Conservation (phyloP, 805 yeast species). For the Metschnikowia dekortorum region DNA sequence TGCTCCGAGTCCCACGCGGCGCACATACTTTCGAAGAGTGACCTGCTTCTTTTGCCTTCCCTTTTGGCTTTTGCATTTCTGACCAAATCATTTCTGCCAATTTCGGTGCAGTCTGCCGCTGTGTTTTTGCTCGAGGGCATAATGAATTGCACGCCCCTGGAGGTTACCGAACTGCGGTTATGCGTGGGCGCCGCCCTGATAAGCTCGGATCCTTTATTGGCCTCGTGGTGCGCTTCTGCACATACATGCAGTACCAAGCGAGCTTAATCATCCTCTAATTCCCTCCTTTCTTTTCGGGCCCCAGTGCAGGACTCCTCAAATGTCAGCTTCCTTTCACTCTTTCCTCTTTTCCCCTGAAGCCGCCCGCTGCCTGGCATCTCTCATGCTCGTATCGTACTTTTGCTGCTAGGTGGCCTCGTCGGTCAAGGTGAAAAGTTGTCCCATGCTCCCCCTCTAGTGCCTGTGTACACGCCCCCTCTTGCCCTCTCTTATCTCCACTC, state of each 20-base stretch:
- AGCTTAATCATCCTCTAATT: not conserved
- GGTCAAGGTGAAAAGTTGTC: not conserved
- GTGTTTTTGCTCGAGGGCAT: too few species aligned
- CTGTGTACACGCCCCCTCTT: slow-evolving; percentile 3
- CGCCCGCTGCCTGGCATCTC: too few species aligned
- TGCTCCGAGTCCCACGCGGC: not conserved
- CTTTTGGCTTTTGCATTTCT: not conserved
- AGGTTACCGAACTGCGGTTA: too few species aligned
- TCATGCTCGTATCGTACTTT: too few species aligned
- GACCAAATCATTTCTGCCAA: not conserved
- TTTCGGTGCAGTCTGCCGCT: not conserved
- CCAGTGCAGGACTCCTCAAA: not conserved
- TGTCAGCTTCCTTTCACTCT: not conserved
- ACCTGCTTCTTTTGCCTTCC: not conserved
- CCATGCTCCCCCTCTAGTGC: not conserved
- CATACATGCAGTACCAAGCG: not conserved
- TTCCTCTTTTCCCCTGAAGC: too few species aligned
- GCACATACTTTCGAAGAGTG: not conserved
- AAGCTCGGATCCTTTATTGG: not conserved
- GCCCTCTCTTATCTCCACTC: slow-evolving; percentile 54
- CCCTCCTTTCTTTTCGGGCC: not conserved
- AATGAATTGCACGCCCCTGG: too few species aligned
- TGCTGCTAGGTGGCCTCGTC: too few species aligned
- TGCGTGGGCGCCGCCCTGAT: too few species aligned
- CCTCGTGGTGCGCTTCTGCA: not conserved